Base-by-base conservation (phyloP, 2,329 filamentous ascomycete genomes). In the Drechslerella dactyloides region DNA sequence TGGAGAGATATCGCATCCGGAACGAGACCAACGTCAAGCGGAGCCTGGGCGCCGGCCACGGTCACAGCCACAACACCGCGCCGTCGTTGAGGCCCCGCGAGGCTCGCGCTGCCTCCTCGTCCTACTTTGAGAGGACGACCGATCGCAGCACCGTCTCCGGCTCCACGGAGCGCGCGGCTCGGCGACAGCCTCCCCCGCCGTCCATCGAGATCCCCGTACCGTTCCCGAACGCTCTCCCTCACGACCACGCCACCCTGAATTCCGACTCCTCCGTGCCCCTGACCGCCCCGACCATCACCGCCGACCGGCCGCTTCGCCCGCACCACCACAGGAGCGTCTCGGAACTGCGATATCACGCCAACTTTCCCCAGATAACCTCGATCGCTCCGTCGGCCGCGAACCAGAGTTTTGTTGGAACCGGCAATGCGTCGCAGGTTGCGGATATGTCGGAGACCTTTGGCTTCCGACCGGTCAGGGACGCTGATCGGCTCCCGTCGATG, bases 1-100 rank as follows among this genome's bases (percentile, higher is more conserved):
- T 97, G 75, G 93, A 97, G 77, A 93, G 92, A 80, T 91, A 90
- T 79, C 89, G 91, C 73, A 91, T 94, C 79, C 90, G 91, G 81
- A 88, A 88, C 30, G 92, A 96, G 78, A 85, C 87, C 61, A 94
- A 96, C 77, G 84, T 87, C 77, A 90, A 90, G 77, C 84, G 87
- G 76, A 82, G 84, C 50, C 76, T 77, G 35, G 79, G 81, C 30
- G 76, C 81, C 46, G 79, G 78, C 4, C 44, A 48, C 37, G 56
- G 66, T 4, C 69, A 63, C 24, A 56, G 42, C n/a, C 65, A 69
- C 52, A 69, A 40, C 81, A 83, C 54, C 83, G 70, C 74, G 75
- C 75, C 69, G 1, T 73, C 62, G n/a, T 53, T 73, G 46, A 62
- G 79, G 80, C 76, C 80, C 80, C 80, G 50, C 78, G 81, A 64